phyloP scores from a whole-genome alignment of 306 rosid genomes.

The Arachis hypogaea region DNA sequence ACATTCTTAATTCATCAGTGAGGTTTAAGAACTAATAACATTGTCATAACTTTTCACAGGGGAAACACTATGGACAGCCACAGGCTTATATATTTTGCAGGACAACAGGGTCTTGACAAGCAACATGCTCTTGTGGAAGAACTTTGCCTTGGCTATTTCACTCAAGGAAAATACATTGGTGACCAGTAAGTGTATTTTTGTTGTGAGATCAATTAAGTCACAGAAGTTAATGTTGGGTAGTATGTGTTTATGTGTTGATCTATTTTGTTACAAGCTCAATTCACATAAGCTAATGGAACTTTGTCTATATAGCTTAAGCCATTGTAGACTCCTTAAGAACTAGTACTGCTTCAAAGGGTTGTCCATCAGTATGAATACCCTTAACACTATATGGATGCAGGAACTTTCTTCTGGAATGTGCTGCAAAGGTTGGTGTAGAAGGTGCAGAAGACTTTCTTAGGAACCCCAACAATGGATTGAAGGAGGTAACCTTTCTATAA shows the following conservation, averaged over 20 bases:
- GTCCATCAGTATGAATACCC: background rate
- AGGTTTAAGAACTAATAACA: slow-evolving; percentile 29
- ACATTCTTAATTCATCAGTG: slow-evolving; percentile 3
- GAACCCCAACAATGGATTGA: slow-evolving; percentile 73
- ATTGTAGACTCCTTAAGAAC: background rate
- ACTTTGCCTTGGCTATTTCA: slow-evolving; percentile 78
- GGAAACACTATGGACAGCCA: slow-evolving; percentile 94
- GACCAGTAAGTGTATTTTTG: slow-evolving; percentile 56
- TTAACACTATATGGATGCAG: slow-evolving; percentile 60
- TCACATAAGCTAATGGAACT: background rate
- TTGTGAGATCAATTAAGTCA: background rate
- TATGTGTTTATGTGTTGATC: background rate
- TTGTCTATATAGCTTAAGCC: slow-evolving; percentile 1
- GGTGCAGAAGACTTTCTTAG: slow-evolving; percentile 87
- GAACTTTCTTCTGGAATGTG: slow-evolving; percentile 80
- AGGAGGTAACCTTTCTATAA: slow-evolving; percentile 57
- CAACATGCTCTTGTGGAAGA: slow-evolving; percentile 86
- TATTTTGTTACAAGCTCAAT: background rate
- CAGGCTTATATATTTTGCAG: slow-evolving; percentile 77
- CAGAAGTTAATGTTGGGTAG: background rate
- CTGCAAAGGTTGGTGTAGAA: slow-evolving; percentile 71
- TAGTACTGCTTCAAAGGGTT: background rate
- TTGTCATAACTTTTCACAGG: slow-evolving; percentile 56
- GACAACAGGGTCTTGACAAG: slow-evolving; percentile 70
- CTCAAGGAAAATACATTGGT: slow-evolving; percentile 83